Base-by-base conservation (phyloP, 352 stramenopile species). In the Phytophthora sojae region DNA sequence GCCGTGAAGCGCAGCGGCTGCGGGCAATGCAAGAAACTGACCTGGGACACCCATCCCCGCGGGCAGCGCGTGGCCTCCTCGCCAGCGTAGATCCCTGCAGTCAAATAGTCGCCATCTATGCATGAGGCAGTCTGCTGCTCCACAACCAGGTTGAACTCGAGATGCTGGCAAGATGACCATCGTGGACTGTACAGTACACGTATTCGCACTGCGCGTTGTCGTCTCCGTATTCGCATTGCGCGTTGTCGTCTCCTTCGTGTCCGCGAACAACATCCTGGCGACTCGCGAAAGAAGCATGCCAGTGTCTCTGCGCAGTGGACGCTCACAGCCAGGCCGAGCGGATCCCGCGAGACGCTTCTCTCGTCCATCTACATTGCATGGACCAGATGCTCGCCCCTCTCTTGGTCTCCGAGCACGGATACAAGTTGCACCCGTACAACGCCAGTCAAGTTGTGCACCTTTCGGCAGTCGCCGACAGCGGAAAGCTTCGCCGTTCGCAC, bases 21-120 rank as follows among this genome's bases (percentile, higher is more conserved):
- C 45, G 19, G 7, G 14, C 32, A 8, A 61, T 37, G 57, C 42
- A 23, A 71, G 66, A 73, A 73, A 73, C 66, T 73, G 66, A 53
- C 61, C 44, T 64, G 45, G 59, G 59, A 64, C n/a, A 70, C 1
- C 47, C 35, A 42, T 32, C 29, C 29, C 0, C 29, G 29, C 29
- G 29, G 29, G 3, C 3, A 42, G 35, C 35, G 35, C 8, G 35
- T 42, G 35, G 8, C 35, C 9, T 69, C 44, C 30, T 64, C 30
- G 23, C 53, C 57, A 35, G 3, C 25, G 7, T 8, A 32, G 29
- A 32, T 32, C 29, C 29, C 26, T 30, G 26, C 25, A 29, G 25
- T 29, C 32, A 29, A 29, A 29, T 29, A 4, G 25, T 4, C 4
- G 25, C 25, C 4, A 29, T 4, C 25, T 29, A n/a, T n/a, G n/a